Percentiles rank a stretch among this genome's conserved stretches.
Conservation (phyloP, 345 rosid genomes). For the Eutrema yunnanense region DNA sequence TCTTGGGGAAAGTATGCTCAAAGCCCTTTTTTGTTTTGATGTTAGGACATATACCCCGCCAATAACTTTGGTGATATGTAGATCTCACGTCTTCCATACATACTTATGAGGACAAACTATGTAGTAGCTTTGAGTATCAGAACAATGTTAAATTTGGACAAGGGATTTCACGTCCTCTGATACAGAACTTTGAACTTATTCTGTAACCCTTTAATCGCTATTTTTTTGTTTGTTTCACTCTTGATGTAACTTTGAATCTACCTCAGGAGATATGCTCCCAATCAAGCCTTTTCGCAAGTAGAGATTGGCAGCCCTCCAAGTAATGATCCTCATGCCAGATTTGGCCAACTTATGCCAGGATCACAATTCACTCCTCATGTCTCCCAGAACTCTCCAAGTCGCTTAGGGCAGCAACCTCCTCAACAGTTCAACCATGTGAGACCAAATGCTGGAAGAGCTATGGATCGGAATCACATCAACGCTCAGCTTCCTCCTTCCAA, state of each 20-base stretch:
- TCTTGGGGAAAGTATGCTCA: background rate
- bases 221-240: background rate
- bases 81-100: background rate
- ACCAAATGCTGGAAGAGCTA: constrained; percentile 39
- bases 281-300: constrained; percentile 49
- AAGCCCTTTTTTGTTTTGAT: background rate
- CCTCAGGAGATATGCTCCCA: constrained; percentile 61
- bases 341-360: constrained; percentile 40
- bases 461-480: constrained; percentile 65
- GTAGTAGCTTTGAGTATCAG: background rate
- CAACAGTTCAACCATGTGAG: constrained; percentile 57
- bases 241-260: constrained; percentile 10
- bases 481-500: constrained; percentile 64
- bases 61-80: background rate
- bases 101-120: background rate
- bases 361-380: constrained; percentile 40
- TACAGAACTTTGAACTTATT: background rate
- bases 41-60: background rate
- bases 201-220: background rate
- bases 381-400: constrained; percentile 79
- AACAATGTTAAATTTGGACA: background rate
- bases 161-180: background rate
- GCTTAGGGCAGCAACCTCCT: constrained; percentile 78
- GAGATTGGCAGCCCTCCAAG: constrained; percentile 72
- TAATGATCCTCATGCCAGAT: constrained; percentile 56